Evolutionary conservation across 441 rosid species (phyloP), one percentile per base, ranked within the genome.

Genomic region (Biscutella laevigata): DNA sequence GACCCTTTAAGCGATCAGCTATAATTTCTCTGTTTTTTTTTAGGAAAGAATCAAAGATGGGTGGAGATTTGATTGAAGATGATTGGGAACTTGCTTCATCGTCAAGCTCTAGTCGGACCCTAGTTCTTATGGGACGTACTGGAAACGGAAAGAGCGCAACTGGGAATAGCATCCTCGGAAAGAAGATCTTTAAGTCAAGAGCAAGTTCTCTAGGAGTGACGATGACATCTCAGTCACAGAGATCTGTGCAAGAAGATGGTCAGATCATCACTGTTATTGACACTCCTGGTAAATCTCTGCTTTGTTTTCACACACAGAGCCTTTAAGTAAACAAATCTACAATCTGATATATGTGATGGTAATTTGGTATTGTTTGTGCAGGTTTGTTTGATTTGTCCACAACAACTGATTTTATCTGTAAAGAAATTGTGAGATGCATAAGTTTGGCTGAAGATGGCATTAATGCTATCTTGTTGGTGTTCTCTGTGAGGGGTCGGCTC

Each of bases 141-240:
- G 96, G 98, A 0, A 91, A 87, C 52, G 98, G 96, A 0, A 87
- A 87, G 51, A 87, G 98, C 62, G 90, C 98, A 0, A 91, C 96
- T 1, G 98, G 96, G 6, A 91, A 91, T 45, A 84, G 75, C 46
- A 80, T 91, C 43, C 80, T 91, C 2, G 96, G 96, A 12, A 67
- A 59, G 49, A 85, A 53, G 65, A 85, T 74, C 35, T 87, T 85
- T 61, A 81, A 57, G 68, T 83, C 94, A 4, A 79, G 70, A 71
- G 73, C 78, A 43, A 81, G 88, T 33, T 67, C 85, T 3, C 54
- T 77, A 2, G 89, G 88, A 7, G 80, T 88, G 27, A 91, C 98
- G 0, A 71, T 67, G 34, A 77, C 84, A 6, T 80, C 78, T 41
- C 83, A 83, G 66, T 64, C 82, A 68, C 80, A 77, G 46, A 67